Evolutionary conservation across 495 filamentous ascomycete species (phyloP).

Genomic region (Saxispiralis lemnorum): DNA sequence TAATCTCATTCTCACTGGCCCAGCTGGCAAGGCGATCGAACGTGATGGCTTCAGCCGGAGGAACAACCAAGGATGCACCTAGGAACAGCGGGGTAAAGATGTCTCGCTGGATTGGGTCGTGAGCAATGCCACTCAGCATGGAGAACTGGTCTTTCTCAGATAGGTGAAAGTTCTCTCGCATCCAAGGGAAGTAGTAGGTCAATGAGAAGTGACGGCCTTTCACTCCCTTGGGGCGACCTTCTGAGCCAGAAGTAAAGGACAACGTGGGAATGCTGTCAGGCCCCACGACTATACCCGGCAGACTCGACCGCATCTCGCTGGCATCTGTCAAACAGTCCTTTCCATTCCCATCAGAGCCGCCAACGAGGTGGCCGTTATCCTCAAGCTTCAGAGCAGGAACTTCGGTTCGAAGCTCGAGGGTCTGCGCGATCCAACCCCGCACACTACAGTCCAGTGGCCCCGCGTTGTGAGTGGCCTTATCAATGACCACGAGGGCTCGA

Average conservation of each 20-base stretch:
- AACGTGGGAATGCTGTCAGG: constrained; percentile 77
- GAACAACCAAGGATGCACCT: constrained; percentile 65
- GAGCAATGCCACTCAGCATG: constrained; percentile 64
- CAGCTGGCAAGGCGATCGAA: constrained; percentile 82
- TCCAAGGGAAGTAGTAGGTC: constrained; percentile 83
- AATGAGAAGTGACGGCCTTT: constrained; percentile 75
- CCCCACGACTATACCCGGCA: constrained; percentile 65
- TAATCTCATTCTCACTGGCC: constrained; percentile 65
- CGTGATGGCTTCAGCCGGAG: constrained; percentile 67
- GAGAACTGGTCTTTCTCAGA: constrained; percentile 63
- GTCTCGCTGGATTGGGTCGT: constrained; percentile 83
- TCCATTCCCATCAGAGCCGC: constrained; percentile 42
- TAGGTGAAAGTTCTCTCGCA: constrained; percentile 65
- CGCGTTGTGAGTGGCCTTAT: constrained; percentile 58
- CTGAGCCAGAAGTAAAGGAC: constrained; percentile 69
- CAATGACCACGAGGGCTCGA: constrained; percentile 60
- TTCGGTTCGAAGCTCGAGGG: constrained; percentile 54
- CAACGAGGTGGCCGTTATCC: constrained; percentile 55
- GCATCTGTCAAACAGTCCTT: constrained; percentile 48
- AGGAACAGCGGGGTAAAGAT: constrained; percentile 89
- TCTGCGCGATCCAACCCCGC: constrained; percentile 52
- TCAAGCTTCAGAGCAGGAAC: constrained; percentile 59
- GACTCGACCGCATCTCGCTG: constrained; percentile 32
- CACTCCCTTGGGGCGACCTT: constrained; percentile 77
- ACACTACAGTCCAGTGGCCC: constrained; percentile 53